Evolutionary conservation across 148 eudicot genomes (phyloP).

Genomic region (Rhododendron williamsianum): DNA sequence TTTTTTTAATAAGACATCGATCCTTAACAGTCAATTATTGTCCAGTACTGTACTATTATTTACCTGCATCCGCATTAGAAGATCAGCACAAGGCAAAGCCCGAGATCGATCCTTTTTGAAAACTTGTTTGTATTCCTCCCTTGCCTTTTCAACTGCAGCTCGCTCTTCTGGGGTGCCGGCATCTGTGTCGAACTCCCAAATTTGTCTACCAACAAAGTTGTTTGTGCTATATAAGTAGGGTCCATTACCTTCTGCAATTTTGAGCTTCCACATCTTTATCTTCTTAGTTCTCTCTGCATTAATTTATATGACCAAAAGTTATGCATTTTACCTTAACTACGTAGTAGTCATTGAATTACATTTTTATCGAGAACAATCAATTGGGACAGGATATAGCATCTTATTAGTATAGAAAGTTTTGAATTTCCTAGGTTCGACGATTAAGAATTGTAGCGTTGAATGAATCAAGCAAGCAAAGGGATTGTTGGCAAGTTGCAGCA

Average conservation of each 20-base stretch:
- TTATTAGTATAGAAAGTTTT: too few relatives aligned
- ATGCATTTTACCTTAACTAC: background rate
- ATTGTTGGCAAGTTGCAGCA: too few relatives aligned
- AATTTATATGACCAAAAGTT: background rate
- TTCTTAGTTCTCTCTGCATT: too few relatives aligned
- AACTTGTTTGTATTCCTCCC: background rate
- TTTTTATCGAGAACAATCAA: too few relatives aligned
- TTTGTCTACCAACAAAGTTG: slow-evolving; percentile 23
- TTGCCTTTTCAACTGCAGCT: slow-evolving; percentile 10
- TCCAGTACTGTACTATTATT: background rate
- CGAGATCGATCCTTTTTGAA: background rate
- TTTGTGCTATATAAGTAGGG: slow-evolving; percentile 23
- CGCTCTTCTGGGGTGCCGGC: slow-evolving; percentile 18
- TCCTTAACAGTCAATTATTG: too few relatives aligned
- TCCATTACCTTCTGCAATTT: slow-evolving; percentile 22
- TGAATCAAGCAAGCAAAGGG: too few relatives aligned
- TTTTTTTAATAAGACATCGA: background rate
- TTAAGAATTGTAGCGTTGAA: too few relatives aligned
- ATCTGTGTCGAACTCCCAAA: slow-evolving; percentile 19
- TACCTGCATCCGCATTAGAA: slow-evolving; percentile 28
- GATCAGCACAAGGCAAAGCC: slow-evolving; percentile 19
- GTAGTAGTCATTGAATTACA: too few relatives aligned
- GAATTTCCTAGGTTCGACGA: too few relatives aligned
- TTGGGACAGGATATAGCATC: too few relatives aligned
- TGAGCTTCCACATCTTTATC: slow-evolving; percentile 21